Base-by-base conservation (phyloP, 345 rosid genomes). In the Aurinia saxatilis region DNA sequence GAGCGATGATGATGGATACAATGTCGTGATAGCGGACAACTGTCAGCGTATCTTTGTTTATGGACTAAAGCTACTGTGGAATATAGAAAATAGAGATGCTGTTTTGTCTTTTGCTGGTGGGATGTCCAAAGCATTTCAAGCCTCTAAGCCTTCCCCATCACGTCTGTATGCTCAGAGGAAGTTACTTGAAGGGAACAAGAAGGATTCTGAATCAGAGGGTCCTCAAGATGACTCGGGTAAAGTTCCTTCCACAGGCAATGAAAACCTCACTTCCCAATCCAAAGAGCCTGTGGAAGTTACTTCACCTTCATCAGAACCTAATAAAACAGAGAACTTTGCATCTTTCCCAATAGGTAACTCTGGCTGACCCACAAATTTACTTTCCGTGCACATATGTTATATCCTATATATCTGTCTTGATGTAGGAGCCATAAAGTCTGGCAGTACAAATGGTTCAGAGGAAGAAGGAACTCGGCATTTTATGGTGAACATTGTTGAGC, bases 401-500 rank as follows among this genome's bases (percentile, higher is more conserved):
- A 21, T 19, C 52, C 10, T 68, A 21, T 44, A 47, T 39, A 12
- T 47, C 31, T 65, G 27, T 71, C 74, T 71, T 44, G 71, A 57
- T 73, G 69, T 68, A 69, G 75, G 60, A 46, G 71, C 84, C 75
- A 83, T 64, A 39, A 77, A 71, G 50, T 71, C 58, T 75, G 84
- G 78, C 53, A 75, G 17, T 64, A 37, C 54, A 37, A 77, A 75
- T 76, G 91, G 79, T 70, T 46, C 78, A 25, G 90, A 83, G 71
- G 85, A 83, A 75, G 98, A 81, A 27, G 97, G 95, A 46, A 87
- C 87, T 66, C 81, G 82, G 44, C 87, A 84, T 74, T 90, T 85
- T 67, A 90, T 90, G 99, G 99, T 93, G 68, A 90, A 93, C 64
- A 95, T 93, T 71, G 77, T 85, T 60, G 95, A 84, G 83, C 99